Percentiles rank a stretch among this genome's conserved stretches.
These are phyloP conservation scores for Zygotorulaspora chibaensis DNA, from an alignment of 805 yeast species.

Conservation along the genomic window DNA sequence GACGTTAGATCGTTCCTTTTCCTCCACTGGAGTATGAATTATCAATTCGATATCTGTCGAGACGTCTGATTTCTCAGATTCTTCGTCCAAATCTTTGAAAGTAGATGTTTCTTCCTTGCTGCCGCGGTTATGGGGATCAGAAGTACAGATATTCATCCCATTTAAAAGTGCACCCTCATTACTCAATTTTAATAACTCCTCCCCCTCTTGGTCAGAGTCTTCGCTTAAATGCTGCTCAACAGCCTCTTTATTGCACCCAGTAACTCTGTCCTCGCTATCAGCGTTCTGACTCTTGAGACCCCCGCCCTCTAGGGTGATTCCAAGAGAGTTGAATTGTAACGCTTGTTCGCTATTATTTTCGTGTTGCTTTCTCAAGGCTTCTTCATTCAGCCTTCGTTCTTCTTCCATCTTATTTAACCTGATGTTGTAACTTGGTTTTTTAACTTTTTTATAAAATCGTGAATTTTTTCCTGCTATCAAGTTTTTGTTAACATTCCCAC, in stretches of 20 bases:
- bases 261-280: neutral
- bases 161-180: conserved; percentile 9
- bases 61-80: conserved; percentile 8
- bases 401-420: conserved; percentile 30
- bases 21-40: conserved; percentile 15
- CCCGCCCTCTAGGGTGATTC: conserved; percentile 17
- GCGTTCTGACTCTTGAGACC: neutral
- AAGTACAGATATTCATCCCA: conserved; percentile 12
- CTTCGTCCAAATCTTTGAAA: neutral
- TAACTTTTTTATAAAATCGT: conserved; percentile 40
- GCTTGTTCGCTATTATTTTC: conserved; percentile 11
- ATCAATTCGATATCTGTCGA: conserved; percentile 23
- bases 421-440: conserved; percentile 30
- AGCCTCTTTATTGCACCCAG: conserved; percentile 1
- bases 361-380: conserved; percentile 10
- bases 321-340: conserved; percentile 16
- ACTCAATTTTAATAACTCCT: conserved; percentile 15
- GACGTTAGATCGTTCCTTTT: neutral
- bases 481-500: conserved; percentile 52
- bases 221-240: conserved; percentile 9
- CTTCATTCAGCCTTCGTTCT: conserved; percentile 27
- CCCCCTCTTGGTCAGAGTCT: conserved; percentile 16
- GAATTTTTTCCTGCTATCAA: conserved; percentile 48
- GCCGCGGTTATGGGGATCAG: neutral
- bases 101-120: neutral